These are phyloP conservation scores for Rhizodiscina lignyota DNA, from an alignment of 495 filamentous ascomycete genomes.

Conservation along the genomic window DNA sequence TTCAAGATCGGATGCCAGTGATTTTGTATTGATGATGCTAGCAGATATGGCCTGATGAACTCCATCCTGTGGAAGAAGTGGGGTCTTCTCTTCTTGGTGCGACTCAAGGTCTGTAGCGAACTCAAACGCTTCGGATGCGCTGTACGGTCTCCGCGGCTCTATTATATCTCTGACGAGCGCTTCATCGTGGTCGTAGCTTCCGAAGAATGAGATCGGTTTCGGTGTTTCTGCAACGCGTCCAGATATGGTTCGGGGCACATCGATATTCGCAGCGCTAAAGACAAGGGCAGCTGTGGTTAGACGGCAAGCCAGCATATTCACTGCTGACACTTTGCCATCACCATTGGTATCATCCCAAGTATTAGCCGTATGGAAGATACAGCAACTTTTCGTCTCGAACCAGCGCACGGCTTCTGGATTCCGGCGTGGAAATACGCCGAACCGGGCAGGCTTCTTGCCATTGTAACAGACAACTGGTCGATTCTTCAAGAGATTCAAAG, in stretches of 20 bases:
- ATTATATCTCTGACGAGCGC: no score
- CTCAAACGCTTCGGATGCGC: no score
- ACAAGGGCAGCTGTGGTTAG: conserved; percentile 40
- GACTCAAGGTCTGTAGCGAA: no score
- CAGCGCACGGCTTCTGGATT: conserved; percentile 35
- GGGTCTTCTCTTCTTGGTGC: no score
- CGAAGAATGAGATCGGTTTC: no score
- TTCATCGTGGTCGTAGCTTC: no score
- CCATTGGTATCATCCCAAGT: conserved; percentile 34
- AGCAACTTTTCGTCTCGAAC: conserved; percentile 46
- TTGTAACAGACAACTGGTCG: conserved; percentile 39
- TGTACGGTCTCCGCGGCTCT: no score
- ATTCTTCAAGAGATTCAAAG: conserved; percentile 34
- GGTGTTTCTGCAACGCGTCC: no score
- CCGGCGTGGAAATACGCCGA: conserved; percentile 46
- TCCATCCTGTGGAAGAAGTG: no score
- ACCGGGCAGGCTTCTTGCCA: conserved; percentile 31
- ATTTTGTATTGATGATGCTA: no score
- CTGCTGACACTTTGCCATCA: conserved; percentile 13
- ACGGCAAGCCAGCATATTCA: conserved; percentile 46
- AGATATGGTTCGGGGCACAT: conserved; percentile 21
- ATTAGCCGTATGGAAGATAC: conserved; percentile 53
- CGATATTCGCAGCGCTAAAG: conserved; percentile 39
- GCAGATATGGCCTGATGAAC: no score
- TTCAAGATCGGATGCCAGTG: no score